Conservation (phyloP, 2,329 filamentous ascomycete genomes). For the Penicillium corylophilum region DNA sequence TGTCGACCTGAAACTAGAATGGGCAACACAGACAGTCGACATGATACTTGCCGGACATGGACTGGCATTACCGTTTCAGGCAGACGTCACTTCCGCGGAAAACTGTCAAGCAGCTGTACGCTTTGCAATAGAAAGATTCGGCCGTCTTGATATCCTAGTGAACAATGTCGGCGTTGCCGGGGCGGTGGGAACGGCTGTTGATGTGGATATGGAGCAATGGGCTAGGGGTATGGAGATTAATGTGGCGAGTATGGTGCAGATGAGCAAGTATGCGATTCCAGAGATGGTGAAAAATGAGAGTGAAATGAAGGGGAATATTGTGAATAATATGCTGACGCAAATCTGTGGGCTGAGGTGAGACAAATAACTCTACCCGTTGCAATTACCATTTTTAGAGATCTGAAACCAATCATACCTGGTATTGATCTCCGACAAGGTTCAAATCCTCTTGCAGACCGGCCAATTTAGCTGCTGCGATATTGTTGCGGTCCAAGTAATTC, state of each 20-base stretch:
- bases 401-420: too few species aligned
- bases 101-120: constrained; percentile 52
- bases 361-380: too few species aligned
- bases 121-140: constrained; percentile 46
- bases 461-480: too few species aligned
- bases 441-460: too few species aligned
- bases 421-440: too few species aligned
- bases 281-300: constrained; percentile 57
- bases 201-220: constrained; percentile 61
- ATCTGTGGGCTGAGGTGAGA: too few species aligned
- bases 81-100: constrained; percentile 55
- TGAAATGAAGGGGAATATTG: constrained; percentile 33
- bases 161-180: constrained; percentile 66
- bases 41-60: constrained; percentile 51
- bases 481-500: too few species aligned
- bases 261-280: constrained; percentile 62
- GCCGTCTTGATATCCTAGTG: constrained; percentile 61
- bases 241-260: constrained; percentile 64
- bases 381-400: too few species aligned
- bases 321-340: constrained; percentile 66
- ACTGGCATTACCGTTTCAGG: constrained; percentile 30
- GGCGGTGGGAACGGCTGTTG: constrained; percentile 58
- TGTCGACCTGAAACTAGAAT: constrained; percentile 52
- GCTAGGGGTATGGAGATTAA: constrained; percentile 59
- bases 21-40: constrained; percentile 55